These are phyloP conservation scores for Cryptomeria japonica DNA, from an alignment of 75 land plant species.

Conservation along the genomic window DNA sequence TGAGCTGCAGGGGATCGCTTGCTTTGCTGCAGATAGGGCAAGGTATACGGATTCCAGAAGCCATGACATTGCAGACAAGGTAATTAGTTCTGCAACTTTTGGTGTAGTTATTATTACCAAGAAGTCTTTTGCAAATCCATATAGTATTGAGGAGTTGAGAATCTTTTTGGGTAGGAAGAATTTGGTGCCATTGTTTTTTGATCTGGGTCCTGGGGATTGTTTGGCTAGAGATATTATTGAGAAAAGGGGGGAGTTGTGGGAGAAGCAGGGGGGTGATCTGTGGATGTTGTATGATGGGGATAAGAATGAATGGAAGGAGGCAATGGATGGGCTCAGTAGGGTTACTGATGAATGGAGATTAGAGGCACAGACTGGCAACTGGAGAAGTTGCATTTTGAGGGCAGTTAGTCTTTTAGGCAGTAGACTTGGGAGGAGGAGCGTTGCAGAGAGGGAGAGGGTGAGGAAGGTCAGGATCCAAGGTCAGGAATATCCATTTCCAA, in stretches of 20 bases:
- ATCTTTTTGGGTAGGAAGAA: constrained; percentile 66
- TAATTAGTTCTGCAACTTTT: constrained; percentile 61
- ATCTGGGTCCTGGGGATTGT: constrained; percentile 74
- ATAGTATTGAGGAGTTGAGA: constrained; percentile 76
- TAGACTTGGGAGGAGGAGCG: constrained; percentile 74
- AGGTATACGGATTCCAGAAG: constrained; percentile 55
- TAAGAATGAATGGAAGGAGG: constrained; percentile 84
- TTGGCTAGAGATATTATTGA: constrained; percentile 83
- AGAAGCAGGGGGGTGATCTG: constrained; percentile 86
- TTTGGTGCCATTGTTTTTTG: constrained; percentile 87
- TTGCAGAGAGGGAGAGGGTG: constrained; percentile 58
- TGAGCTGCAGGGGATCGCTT: constrained; percentile 80
- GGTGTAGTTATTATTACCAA: constrained; percentile 81
- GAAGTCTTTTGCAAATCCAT: constrained; percentile 71
- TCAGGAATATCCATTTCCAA: constrained; percentile 78
- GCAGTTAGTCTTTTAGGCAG: constrained; percentile 63
- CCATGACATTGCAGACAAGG: constrained; percentile 56
- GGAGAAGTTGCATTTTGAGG: constrained; percentile 78
- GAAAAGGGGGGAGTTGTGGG: constrained; percentile 84
- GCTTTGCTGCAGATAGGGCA: constrained; percentile 73
- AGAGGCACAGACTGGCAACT: constrained; percentile 78
- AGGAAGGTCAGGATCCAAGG: constrained; percentile 61
- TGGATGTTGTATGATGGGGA: constrained; percentile 80
- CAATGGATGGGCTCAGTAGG: constrained; percentile 58
- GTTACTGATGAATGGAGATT: constrained; percentile 68